Conservation (phyloP, 2,329 filamentous ascomycete genomes). For the Metarhizium brunneum region DNA sequence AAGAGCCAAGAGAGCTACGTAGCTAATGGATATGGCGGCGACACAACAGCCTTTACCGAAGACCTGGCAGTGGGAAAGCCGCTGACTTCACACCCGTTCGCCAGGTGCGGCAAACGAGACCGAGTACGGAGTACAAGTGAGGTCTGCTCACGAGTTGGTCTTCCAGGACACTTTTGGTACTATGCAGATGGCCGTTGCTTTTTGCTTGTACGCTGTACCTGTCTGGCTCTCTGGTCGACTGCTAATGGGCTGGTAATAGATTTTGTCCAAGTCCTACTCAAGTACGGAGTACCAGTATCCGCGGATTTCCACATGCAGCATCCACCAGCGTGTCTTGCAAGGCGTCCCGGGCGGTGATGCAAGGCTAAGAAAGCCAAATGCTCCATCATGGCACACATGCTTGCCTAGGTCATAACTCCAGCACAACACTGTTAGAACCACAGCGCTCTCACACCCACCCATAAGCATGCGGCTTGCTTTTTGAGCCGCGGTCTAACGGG, state of each 20-base stretch:
- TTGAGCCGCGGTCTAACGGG: background rate
- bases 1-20: background rate
- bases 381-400: background rate
- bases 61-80: background rate
- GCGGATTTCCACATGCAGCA: background rate
- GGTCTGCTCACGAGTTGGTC: too few species aligned
- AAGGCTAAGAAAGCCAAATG: background rate
- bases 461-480: background rate
- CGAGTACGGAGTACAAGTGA: background rate
- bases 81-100: constrained; percentile 1
- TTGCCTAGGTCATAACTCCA: background rate
- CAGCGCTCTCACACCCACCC: background rate
- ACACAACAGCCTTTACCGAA: background rate
- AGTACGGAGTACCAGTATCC: too few species aligned
- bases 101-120: background rate
- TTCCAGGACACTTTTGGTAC: background rate
- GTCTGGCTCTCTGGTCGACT: too few species aligned
- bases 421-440: background rate
- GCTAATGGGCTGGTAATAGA: too few species aligned
- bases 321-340: background rate
- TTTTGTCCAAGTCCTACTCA: too few species aligned
- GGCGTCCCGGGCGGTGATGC: background rate
- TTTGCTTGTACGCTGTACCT: background rate
- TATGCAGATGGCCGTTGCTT: background rate
- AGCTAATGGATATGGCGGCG: background rate